Conservation (phyloP, 306 rosid species). For the Crataegus laevigata region DNA sequence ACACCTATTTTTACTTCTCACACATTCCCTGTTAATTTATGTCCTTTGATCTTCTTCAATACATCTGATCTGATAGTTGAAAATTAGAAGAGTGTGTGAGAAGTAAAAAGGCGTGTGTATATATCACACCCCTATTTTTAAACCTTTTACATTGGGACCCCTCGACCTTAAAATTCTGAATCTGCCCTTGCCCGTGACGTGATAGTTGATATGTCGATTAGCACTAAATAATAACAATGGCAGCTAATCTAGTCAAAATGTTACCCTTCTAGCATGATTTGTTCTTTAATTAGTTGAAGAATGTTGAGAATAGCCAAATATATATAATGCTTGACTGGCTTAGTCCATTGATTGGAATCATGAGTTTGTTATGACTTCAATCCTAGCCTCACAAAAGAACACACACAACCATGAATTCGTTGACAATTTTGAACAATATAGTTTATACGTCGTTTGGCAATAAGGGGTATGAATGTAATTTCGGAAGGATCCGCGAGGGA, state of each 20-base stretch:
- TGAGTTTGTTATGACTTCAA: neutral
- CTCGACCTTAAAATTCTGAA: too few species aligned
- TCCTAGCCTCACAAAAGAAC: neutral
- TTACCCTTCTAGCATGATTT: neutral
- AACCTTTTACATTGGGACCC: too few species aligned
- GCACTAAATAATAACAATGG: neutral
- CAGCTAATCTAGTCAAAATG: neutral
- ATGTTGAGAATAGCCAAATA: neutral
- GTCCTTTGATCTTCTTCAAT: too few species aligned
- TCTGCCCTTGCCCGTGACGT: too few species aligned
- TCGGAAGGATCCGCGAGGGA: constrained; percentile 10
- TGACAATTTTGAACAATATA: neutral
- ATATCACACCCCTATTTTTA: too few species aligned
- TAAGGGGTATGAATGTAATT: constrained; percentile 3
- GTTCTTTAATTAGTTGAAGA: neutral
- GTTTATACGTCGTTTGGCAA: neutral
- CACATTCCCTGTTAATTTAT: too few species aligned
- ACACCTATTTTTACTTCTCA: too few species aligned
- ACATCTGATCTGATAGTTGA: fast-evolving
- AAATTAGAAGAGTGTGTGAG: too few species aligned
- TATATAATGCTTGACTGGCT: neutral
- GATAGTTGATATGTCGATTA: neutral
- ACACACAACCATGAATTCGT: neutral
- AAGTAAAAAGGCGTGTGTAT: too few species aligned
- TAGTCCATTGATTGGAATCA: neutral